Evolutionary conservation across 768 basidiomycete species (phyloP).

Genomic region (Rhizopogon rudus): DNA sequence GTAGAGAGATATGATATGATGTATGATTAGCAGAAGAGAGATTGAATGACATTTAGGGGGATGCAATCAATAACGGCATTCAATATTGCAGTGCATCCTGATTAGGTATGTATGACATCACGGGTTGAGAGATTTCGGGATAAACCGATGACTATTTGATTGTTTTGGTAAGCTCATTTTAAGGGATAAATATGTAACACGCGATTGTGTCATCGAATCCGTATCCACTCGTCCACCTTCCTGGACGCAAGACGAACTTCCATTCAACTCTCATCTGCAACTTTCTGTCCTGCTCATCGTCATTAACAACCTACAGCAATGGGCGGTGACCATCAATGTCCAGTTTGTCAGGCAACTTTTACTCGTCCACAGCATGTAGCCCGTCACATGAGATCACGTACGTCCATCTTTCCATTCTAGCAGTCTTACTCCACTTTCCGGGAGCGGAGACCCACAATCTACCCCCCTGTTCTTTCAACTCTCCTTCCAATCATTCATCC

Average conservation of each 20-base stretch:
- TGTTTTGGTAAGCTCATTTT: slow-evolving; percentile 8
- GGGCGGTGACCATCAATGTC: slow-evolving; percentile 84
- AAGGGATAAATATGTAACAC: slow-evolving; percentile 29
- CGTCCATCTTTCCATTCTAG: slow-evolving; percentile 30
- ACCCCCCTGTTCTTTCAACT: slow-evolving; percentile 7
- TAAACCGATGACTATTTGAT: slow-evolving; percentile 10
- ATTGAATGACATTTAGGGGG: slow-evolving; percentile 1
- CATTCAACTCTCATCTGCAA: neutral
- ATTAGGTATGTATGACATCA: slow-evolving; percentile 10
- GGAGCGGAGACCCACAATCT: slow-evolving; percentile 4
- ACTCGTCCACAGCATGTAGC: slow-evolving; percentile 89
- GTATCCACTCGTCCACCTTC: slow-evolving; percentile 17
- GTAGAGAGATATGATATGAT: neutral
- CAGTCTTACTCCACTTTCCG: slow-evolving; percentile 17
- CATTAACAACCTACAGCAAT: slow-evolving; percentile 29
- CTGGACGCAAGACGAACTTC: slow-evolving; percentile 13
- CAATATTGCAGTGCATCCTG: neutral
- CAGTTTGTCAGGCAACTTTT: slow-evolving; percentile 83
- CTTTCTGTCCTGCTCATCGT: neutral
- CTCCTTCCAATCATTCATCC: slow-evolving; percentile 11
- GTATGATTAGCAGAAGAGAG: neutral
- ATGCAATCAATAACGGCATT: slow-evolving; percentile 3
- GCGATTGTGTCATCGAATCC: slow-evolving; percentile 28
- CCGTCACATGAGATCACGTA: slow-evolving; percentile 87
- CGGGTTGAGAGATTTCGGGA: slow-evolving; percentile 21